Percentiles rank a stretch among this genome's conserved stretches.
These are phyloP conservation scores for Marchantia polymorpha DNA, from an alignment of 225 moss, liverwort and hornwort species.

Conservation along the genomic window DNA sequence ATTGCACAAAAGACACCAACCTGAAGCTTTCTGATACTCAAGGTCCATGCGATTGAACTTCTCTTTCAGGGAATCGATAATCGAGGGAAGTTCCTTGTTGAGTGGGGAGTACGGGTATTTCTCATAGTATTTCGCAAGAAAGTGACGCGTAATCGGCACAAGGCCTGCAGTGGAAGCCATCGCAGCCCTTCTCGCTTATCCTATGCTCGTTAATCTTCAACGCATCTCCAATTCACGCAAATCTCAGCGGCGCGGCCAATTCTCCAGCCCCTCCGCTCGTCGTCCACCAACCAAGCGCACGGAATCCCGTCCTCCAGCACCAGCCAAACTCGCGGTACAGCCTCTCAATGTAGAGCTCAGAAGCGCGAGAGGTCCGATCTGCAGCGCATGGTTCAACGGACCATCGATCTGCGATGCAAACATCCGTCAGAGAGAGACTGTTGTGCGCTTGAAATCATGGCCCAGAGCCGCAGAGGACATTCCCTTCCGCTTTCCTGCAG, in stretches of 20 bases:
- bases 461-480: neutral
- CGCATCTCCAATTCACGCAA: constrained; percentile 25
- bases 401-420: constrained; percentile 8
- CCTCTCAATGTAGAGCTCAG: constrained; percentile 9
- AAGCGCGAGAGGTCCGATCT: constrained; percentile 2
- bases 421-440: constrained; percentile 9
- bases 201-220: constrained; percentile 7
- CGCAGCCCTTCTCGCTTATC: neutral
- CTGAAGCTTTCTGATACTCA: constrained; percentile 30
- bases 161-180: constrained; percentile 56
- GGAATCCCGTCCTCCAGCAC: neutral
- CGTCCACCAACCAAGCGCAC: neutral
- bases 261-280: neutral
- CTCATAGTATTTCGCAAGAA: constrained; percentile 58
- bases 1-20: constrained; percentile 15
- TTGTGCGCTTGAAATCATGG: constrained; percentile 6
- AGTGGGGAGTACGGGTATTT: constrained; percentile 42
- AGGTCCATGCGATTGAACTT: constrained; percentile 29
- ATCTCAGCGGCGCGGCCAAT: neutral
- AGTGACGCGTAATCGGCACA: constrained; percentile 55
- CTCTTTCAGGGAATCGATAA: constrained; percentile 30
- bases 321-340: neutral
- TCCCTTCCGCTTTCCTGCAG: neutral
- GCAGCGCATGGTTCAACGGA: neutral
- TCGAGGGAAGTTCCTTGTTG: constrained; percentile 27